Base-by-base conservation (phyloP, 2,329 filamentous ascomycete species). In the Chrysoporthe deuterocubensis region DNA sequence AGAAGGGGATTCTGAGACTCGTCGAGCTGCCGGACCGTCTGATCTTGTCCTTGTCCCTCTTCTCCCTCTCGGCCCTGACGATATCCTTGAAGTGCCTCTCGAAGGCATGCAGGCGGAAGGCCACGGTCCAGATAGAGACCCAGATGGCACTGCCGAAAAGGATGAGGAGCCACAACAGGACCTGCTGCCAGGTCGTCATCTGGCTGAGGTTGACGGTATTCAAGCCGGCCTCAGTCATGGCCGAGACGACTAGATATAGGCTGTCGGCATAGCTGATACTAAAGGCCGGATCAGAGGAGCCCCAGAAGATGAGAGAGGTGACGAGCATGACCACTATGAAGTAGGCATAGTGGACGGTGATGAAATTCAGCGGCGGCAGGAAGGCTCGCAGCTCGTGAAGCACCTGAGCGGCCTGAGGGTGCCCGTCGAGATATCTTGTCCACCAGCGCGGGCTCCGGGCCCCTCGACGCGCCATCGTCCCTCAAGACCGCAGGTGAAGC, bases 131-230 rank as follows among this genome's bases (percentile, higher is more conserved):
- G 44, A 87, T 85, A 1, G 87, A 90, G 1, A 92, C 87, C 74
- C 89, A 87, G n/a, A 92, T 87, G 14, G 86, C 82, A 65, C 88
- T 89, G 1, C 91, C 91, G 7, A 90, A 75, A 58, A 92, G 80
- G 69, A 92, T 89, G 54, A 92, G 80, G 3, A 89, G 68, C 72
- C 89, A 91, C 11, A 93, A 80, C 50, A 91, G 77, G 40, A 86
- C 78, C 75, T 93, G 91, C 76, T 93, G 90, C 74, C 89, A 90
- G 0, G 86, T 89, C 50, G 88, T 92, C 73, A 92, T 74, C 40
- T 82, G 79, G 66, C 85, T 89, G 34, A 92, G 78, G 73, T 90
- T 87, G 71, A 89, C 84, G 1, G 89, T 90, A 72, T 91, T 92
- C 67, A 92, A 79, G 0, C 90, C 90, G 7, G 89, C 86, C 64